These are phyloP conservation scores for Perkinsela sp. DNA, from an alignment of 208 protist genomes.

Conservation along the genomic window DNA sequence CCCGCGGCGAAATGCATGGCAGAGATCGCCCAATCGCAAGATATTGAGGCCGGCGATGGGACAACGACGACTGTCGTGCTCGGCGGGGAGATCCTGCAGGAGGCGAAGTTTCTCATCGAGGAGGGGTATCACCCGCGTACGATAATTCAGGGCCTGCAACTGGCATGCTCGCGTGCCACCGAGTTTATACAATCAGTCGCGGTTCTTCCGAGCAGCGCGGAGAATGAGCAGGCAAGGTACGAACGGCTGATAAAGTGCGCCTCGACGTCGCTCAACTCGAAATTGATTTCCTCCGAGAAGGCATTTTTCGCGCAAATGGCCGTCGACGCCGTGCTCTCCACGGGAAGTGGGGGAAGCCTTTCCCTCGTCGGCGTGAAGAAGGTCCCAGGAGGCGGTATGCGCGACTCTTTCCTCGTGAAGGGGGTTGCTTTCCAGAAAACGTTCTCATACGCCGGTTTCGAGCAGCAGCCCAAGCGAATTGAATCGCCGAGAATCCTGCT, in stretches of 20 bases:
- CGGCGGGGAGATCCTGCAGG: constrained; percentile 88
- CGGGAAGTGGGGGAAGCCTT: constrained; percentile 82
- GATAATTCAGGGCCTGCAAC: constrained; percentile 82
- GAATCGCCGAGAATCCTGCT: constrained; percentile 87
- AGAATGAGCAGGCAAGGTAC: constrained; percentile 12
- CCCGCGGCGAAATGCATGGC: constrained; percentile 94
- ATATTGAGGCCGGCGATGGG: constrained; percentile 96
- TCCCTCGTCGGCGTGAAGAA: constrained; percentile 99
- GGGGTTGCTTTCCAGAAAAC: constrained; percentile 99
- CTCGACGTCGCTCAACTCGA: constrained; percentile 94
- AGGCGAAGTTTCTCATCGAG: constrained; percentile 91
- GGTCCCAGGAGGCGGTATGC: constrained; percentile 90
- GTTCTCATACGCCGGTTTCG: constrained; percentile 98
- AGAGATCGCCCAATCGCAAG: constrained; percentile 94
- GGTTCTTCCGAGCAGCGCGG: constrained; percentile 40
- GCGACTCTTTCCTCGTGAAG: constrained; percentile 91
- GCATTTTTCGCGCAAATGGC: constrained; percentile 96
- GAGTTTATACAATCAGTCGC: constrained; percentile 65
- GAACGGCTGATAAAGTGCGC: constrained; percentile 78
- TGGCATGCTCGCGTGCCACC: constrained; percentile 32
- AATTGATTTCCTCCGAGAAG: constrained; percentile 85
- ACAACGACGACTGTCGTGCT: constrained; percentile 98
- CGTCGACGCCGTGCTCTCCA: constrained; percentile 80
- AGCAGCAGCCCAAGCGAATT: constrained; percentile 97
- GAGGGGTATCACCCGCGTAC: constrained; percentile 96